Conservation (phyloP, 2,329 filamentous ascomycete species). For the Sclerotinia borealis region DNA sequence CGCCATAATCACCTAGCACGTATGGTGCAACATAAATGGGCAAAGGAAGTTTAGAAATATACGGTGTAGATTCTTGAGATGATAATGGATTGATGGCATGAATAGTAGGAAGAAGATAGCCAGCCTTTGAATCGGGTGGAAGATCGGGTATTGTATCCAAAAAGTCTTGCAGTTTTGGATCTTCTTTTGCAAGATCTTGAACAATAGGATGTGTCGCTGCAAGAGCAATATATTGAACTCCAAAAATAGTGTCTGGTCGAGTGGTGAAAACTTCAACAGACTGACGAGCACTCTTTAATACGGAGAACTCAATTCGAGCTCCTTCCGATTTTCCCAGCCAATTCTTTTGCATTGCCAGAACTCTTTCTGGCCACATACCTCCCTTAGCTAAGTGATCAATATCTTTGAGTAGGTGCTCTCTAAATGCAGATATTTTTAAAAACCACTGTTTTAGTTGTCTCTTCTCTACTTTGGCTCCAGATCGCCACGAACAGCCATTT, state of each 20-base stretch:
- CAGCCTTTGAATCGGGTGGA: conserved; percentile 53
- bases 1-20: conserved; percentile 77
- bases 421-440: conserved; percentile 73
- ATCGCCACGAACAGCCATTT: conserved; percentile 80
- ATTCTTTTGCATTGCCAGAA: conserved; percentile 76
- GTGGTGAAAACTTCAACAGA: conserved; percentile 73
- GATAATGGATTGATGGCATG: conserved; percentile 61
- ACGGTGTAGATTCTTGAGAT: conserved; percentile 45
- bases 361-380: conserved; percentile 73
- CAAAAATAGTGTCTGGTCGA: conserved; percentile 78
- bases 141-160: conserved; percentile 54
- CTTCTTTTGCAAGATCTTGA: conserved; percentile 48
- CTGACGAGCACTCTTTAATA: conserved; percentile 35
- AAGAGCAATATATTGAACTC: conserved; percentile 78
- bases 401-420: conserved; percentile 65
- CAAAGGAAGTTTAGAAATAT: conserved; percentile 49
- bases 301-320: conserved; percentile 63
- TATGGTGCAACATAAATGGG: conserved; percentile 81
- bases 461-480: conserved; percentile 78
- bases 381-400: conserved; percentile 58
- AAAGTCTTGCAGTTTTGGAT: conserved; percentile 61
- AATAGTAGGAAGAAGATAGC: conserved; percentile 59
- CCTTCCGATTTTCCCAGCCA: conserved; percentile 80
- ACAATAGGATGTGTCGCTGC: conserved; percentile 69
- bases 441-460: conserved; percentile 82